Conservation (phyloP, 1,139 yeast species). For the Starmera stellimalicola region DNA sequence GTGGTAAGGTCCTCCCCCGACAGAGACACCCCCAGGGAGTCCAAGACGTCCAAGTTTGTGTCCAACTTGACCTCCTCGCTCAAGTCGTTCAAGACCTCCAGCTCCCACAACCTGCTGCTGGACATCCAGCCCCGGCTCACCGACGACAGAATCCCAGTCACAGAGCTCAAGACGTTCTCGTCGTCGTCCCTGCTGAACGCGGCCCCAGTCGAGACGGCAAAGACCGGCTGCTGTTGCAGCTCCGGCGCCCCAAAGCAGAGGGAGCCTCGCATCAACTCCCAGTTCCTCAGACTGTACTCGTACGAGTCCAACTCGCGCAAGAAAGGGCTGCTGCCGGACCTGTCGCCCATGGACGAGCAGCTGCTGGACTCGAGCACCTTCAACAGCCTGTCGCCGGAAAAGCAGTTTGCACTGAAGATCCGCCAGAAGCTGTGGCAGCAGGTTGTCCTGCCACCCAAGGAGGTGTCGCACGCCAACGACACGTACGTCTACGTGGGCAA, state of each 20-base stretch:
- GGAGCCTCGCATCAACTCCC: constrained; percentile 36
- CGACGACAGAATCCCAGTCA: constrained; percentile 15
- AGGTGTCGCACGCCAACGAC: constrained; percentile 19
- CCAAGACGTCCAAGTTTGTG: constrained; percentile 11
- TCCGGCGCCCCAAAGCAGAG: constrained; percentile 22
- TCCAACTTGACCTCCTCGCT: constrained; percentile 16
- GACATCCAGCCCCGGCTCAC: constrained; percentile 19
- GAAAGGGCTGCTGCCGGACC: constrained; percentile 26
- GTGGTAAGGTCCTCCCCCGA: too few species aligned
- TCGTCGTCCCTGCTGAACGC: constrained; percentile 1
- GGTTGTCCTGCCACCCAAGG: constrained; percentile 36
- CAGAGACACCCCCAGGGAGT: too few species aligned
- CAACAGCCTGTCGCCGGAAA: constrained; percentile 5
- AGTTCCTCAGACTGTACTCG: constrained; percentile 36
- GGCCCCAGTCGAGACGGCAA: constrained; percentile 1
- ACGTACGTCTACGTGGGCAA: constrained; percentile 20
- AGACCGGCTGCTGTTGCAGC: too few species aligned
- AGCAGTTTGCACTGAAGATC: constrained; percentile 29
- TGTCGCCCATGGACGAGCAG: constrained; percentile 20
- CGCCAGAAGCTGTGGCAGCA: constrained; percentile 40
- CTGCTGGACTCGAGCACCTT: constrained; percentile 24
- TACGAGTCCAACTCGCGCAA: constrained; percentile 33
- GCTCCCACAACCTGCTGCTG: constrained; percentile 12
- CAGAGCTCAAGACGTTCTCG: constrained; percentile 17
- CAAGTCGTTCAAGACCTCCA: constrained; percentile 9